These are phyloP conservation scores for Hypoxylon sp. DNA, from an alignment of 2,329 filamentous ascomycete genomes.

Conservation along the genomic window DNA sequence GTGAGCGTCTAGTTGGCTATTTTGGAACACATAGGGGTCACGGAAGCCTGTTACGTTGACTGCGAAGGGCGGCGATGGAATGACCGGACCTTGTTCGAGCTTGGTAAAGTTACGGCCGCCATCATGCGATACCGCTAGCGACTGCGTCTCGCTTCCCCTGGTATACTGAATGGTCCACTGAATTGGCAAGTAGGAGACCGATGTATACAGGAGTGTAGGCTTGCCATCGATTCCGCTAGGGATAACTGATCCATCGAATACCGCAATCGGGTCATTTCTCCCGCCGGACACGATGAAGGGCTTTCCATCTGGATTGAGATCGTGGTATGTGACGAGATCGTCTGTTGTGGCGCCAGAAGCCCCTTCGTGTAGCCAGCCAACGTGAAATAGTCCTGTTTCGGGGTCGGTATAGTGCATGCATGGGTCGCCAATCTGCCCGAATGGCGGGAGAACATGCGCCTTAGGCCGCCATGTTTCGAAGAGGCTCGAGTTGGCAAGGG, in stretches of 20 bases:
- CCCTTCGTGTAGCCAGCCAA: slow-evolving; percentile 57
- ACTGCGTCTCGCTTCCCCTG: slow-evolving; percentile 60
- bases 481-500: slow-evolving; percentile 54
- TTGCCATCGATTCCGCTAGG: slow-evolving; percentile 58
- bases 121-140: slow-evolving; percentile 55
- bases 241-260: slow-evolving; percentile 61
- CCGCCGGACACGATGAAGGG: slow-evolving; percentile 50
- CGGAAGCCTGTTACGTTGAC: slow-evolving; percentile 59
- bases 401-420: slow-evolving; percentile 61
- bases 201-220: slow-evolving; percentile 60
- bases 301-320: slow-evolving; percentile 55
- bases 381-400: slow-evolving; percentile 58
- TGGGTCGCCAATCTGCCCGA: slow-evolving; percentile 58
- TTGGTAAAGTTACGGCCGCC: slow-evolving; percentile 57
- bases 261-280: slow-evolving; percentile 57
- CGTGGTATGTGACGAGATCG: slow-evolving; percentile 56
- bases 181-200: slow-evolving; percentile 59
- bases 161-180: slow-evolving; percentile 61
- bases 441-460: slow-evolving; percentile 57
- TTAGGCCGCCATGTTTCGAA: slow-evolving; percentile 53
- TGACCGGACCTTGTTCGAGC: slow-evolving; percentile 54
- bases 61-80: slow-evolving; percentile 55
- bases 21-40: slow-evolving; percentile 59
- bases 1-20: slow-evolving; percentile 52
- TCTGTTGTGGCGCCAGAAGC: slow-evolving; percentile 56